phyloP scores from a whole-genome alignment of 2,329 filamentous ascomycete species.

The Diaporthe sp. region DNA sequence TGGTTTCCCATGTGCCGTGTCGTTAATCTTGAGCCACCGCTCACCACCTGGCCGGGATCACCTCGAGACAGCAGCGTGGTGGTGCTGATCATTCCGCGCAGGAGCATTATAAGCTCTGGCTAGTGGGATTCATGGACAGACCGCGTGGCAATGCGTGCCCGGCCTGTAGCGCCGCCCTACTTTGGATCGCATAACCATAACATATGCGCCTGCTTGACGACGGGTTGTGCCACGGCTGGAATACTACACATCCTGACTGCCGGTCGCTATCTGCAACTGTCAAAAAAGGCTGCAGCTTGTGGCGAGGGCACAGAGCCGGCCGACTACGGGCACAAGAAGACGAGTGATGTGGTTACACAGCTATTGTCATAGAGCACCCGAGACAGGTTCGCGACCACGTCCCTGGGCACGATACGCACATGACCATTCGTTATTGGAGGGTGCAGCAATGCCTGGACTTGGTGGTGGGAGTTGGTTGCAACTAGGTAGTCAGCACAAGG shows the following conservation, averaged over 20 bases:
- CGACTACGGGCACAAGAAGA: not conserved
- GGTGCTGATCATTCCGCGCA: not conserved
- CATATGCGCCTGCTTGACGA: slow-evolving; percentile 2
- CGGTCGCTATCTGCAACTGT: not conserved
- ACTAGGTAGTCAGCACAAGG: not conserved
- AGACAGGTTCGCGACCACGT: slow-evolving; percentile 4
- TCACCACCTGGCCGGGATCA: slow-evolving; percentile 6
- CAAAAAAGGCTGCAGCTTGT: not conserved
- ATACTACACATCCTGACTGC: not conserved
- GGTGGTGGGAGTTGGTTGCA: not conserved
- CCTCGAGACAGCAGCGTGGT: slow-evolving; percentile 17
- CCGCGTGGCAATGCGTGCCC: slow-evolving; percentile 16
- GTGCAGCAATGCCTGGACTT: not conserved
- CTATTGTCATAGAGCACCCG: not conserved
- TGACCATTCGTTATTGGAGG: not conserved
- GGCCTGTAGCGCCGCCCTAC: slow-evolving; percentile 2
- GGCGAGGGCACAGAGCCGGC: not conserved
- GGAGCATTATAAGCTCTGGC: slow-evolving; percentile 22
- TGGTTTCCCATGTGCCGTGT: slow-evolving; percentile 8
- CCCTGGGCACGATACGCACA: not conserved
- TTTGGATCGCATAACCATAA: not conserved
- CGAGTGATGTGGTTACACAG: not conserved
- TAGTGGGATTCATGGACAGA: slow-evolving; percentile 27
- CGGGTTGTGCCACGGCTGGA: not conserved
- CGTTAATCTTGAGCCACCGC: not conserved